A percentile compares a stretch with the other conserved stretches of the same genome.
Conservation (phyloP, 805 yeast species). For the Teunomyces atbi region DNA sequence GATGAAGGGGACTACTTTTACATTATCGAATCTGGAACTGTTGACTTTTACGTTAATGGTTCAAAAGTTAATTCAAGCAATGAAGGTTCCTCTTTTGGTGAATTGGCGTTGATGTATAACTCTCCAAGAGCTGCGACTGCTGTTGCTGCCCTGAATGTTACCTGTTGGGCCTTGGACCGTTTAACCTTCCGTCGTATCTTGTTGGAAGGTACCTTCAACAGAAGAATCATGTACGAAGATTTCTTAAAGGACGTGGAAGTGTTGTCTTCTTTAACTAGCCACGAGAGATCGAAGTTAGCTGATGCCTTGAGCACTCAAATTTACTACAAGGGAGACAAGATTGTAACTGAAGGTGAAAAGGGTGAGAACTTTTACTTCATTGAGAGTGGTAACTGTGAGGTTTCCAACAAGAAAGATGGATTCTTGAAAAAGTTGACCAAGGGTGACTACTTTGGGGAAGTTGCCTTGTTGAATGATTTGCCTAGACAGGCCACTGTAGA, state of each 20-base stretch:
- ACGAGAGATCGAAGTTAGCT: conserved; percentile 88
- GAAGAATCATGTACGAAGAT: conserved; percentile 86
- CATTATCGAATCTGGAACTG: conserved; percentile 79
- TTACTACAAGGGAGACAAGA: conserved; percentile 67
- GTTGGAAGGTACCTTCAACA: conserved; percentile 84
- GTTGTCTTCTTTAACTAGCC: conserved; percentile 64
- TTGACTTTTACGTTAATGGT: conserved; percentile 75
- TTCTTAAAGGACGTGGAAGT: conserved; percentile 86
- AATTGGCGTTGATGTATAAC: conserved; percentile 94
- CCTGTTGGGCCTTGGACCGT: conserved; percentile 88
- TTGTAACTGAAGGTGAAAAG: conserved; percentile 80
- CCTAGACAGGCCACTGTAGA: conserved; percentile 94
- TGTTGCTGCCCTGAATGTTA: conserved; percentile 60
- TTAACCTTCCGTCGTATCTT: conserved; percentile 88
- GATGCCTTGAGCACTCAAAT: conserved; percentile 86
- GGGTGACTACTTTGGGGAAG: conserved; percentile 96
- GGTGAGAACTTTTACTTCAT: conserved; percentile 47
- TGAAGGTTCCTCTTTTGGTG: conserved; percentile 92
- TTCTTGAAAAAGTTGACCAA: conserved; percentile 57
- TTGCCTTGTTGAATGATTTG: conserved; percentile 84
- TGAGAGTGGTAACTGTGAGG: conserved; percentile 79
- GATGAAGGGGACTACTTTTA: conserved; percentile 94
- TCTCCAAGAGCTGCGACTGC: conserved; percentile 98
- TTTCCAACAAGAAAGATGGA: conserved; percentile 61
- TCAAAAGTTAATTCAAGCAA: conserved; percentile 70